Conservation (phyloP, 805 yeast genomes). For the Monosporozyma aerobia region DNA sequence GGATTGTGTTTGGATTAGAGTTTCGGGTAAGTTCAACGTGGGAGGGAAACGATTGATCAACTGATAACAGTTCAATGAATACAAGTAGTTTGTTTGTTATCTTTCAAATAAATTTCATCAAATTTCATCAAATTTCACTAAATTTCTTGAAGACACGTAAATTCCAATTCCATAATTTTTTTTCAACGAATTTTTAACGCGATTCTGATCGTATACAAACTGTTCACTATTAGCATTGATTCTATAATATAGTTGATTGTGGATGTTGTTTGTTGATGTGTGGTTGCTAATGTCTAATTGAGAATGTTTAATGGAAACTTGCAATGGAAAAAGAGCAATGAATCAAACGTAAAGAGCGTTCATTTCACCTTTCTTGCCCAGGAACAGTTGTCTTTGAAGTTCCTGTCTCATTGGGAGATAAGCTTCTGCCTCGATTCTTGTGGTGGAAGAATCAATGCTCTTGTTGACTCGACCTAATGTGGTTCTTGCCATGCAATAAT, state of each 20-base stretch:
- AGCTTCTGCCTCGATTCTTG: neutral
- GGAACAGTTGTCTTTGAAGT: constrained; percentile 46
- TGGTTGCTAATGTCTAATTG: neutral
- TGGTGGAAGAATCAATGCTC: neutral
- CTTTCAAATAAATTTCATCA: neutral
- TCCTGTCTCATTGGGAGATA: constrained; percentile 30
- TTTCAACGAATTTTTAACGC: neutral
- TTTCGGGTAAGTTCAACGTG: neutral
- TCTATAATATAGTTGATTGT: too few relatives aligned
- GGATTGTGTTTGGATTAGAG: neutral
- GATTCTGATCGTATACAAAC: neutral
- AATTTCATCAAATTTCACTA: neutral
- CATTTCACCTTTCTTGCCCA: constrained; percentile 54
- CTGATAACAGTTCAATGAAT: neutral
- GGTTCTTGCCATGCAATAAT: constrained; percentile 20
- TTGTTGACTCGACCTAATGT: constrained; percentile 12
- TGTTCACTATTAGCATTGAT: neutral
- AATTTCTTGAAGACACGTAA: neutral
- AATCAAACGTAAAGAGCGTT: constrained; percentile 27
- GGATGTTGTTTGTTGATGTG: too few relatives aligned
- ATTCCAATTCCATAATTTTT: neutral
- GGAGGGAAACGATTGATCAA: neutral
- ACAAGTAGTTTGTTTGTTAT: neutral
- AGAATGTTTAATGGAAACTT: neutral
- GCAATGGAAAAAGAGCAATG: neutral